Percentiles rank a stretch among this genome's conserved stretches.
Conservation (phyloP, 768 basidiomycete species). For the Lentinula guzmanii region DNA sequence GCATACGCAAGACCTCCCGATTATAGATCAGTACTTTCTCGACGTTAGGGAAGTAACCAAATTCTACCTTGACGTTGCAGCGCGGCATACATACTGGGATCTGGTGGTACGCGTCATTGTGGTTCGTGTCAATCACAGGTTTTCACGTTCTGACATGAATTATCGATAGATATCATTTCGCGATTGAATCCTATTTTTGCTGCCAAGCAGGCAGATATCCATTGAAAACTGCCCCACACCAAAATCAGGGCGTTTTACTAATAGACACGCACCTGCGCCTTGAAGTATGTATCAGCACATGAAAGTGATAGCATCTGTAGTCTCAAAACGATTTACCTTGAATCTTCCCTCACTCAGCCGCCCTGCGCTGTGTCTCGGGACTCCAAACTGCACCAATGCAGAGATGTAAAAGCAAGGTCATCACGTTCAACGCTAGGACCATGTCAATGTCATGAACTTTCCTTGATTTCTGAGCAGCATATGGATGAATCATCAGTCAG, state of each 20-base stretch:
- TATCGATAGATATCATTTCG: no score
- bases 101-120: background rate
- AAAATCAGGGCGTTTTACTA: background rate
- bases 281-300: background rate
- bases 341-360: no score
- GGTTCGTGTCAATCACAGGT: background rate
- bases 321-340: background rate
- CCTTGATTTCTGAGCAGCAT: no score
- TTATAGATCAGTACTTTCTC: background rate
- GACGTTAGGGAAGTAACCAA: background rate
- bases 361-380: no score
- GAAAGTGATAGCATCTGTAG: background rate
- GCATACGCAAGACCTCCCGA: background rate
- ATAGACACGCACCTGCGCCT: no score
- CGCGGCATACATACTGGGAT: background rate
- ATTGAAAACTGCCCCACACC: background rate
- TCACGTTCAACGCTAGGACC: no score
- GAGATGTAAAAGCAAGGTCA: no score
- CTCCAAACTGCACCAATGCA: no score
- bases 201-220: background rate
- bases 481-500: background rate
- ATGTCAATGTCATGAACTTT: no score
- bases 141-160: background rate
- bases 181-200: no score
- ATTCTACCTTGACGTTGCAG: background rate